These are phyloP conservation scores for Talaromyces funiculosus DNA, from an alignment of 2,329 filamentous ascomycete genomes.

Conservation along the genomic window DNA sequence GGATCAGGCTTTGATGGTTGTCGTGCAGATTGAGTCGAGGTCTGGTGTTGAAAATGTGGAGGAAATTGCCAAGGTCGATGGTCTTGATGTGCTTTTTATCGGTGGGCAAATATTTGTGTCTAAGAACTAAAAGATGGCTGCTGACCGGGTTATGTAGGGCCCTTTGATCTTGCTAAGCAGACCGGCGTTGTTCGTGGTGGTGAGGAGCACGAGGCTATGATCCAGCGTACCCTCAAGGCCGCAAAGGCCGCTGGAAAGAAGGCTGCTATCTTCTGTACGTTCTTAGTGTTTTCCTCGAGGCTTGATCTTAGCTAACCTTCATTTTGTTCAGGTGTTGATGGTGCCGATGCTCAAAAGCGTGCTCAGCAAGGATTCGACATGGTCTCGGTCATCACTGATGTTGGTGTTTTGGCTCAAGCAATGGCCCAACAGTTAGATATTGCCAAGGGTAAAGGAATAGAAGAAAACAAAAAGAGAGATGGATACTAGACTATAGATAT, in stretches of 20 bases:
- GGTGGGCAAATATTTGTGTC: constrained; percentile 20
- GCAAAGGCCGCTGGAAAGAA: constrained; percentile 34
- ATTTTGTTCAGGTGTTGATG: constrained; percentile 25
- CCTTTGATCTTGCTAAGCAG: constrained; percentile 36
- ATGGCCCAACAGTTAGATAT: constrained; percentile 30
- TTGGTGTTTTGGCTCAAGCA: constrained; percentile 27
- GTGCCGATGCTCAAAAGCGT: constrained; percentile 29
- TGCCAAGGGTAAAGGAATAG: constrained; percentile 23
- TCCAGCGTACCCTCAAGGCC: constrained; percentile 31
- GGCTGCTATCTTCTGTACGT: constrained; percentile 40
- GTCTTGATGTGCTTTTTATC: constrained; percentile 39
- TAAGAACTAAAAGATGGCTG: not conserved
- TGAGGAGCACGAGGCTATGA: constrained; percentile 37
- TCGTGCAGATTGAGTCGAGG: constrained; percentile 42
- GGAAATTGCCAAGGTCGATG: constrained; percentile 38
- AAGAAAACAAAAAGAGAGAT: not conserved
- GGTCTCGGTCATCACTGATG: constrained; percentile 37
- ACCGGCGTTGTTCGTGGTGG: constrained; percentile 32
- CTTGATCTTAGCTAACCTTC: not conserved
- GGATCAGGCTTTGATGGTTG: constrained; percentile 49
- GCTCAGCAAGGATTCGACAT: constrained; percentile 37
- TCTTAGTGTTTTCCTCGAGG: not conserved
- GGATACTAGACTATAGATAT: not conserved
- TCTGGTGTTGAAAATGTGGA: constrained; percentile 39
- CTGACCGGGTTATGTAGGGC: constrained; percentile 16